A percentile compares a stretch with the other conserved stretches of the same genome.
These are phyloP conservation scores for Coemansia sp. DNA, from an alignment of 192 early-diverging fungal species.

Conservation along the genomic window DNA sequence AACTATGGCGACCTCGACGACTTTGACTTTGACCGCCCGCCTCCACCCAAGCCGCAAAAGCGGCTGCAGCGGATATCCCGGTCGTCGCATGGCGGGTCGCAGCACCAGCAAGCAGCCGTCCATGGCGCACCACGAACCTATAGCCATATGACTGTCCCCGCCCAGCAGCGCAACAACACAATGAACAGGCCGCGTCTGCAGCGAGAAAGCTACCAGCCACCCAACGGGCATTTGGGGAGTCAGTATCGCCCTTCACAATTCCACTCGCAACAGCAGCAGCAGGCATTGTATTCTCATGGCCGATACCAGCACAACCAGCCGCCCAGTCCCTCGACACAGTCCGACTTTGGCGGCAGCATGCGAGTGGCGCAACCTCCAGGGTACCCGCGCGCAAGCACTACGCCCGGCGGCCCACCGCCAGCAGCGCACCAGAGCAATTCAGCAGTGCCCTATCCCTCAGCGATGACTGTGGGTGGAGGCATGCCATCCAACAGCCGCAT, in stretches of 20 bases:
- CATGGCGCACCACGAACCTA: conserved; percentile 1
- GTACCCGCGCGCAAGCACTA: conserved; percentile 26
- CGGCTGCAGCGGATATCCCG: conserved; percentile 42
- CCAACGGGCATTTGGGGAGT: conserved; percentile 2
- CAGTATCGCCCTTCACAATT: conserved; percentile 11
- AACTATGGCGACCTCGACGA: conserved; percentile 17
- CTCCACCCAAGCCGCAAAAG: conserved; percentile 34
- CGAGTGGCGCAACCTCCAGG: conserved; percentile 10
- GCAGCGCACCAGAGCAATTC: conserved; percentile 3
- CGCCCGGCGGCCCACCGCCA: neutral
- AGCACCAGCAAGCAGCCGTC: conserved; percentile 12
- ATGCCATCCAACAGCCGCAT: conserved; percentile 39
- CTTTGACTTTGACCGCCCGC: conserved; percentile 36
- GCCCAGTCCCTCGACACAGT: conserved; percentile 24
- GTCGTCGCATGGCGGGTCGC: conserved; percentile 10
- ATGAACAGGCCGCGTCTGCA: conserved; percentile 16
- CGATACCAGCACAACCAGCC: conserved; percentile 14
- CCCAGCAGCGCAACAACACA: conserved; percentile 9
- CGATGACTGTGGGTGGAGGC: conserved; percentile 50
- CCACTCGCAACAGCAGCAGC: conserved; percentile 19
- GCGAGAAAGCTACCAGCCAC: conserved; percentile 18
- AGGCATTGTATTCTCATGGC: neutral
- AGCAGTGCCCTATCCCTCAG: conserved; percentile 33
- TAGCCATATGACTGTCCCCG: neutral
- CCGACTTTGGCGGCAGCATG: conserved; percentile 16